Percentiles rank a stretch among this genome's conserved stretches.
Conservation (phyloP, 176 grass and related monocot genomes). For the Carex pumila region DNA sequence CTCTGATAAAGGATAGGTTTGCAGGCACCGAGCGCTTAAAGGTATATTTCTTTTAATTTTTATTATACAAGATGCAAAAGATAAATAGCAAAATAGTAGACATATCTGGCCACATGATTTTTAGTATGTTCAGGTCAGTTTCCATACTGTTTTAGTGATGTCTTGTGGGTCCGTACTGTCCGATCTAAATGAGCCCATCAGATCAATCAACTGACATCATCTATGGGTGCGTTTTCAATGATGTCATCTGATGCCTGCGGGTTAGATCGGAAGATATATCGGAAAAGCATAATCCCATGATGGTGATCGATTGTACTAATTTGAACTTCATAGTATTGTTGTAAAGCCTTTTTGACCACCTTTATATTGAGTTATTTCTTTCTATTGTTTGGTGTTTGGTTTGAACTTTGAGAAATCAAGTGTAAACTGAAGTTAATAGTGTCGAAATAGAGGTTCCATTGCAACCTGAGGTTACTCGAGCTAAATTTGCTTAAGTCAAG, state of each 20-base stretch:
- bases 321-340: not conserved
- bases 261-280: not conserved
- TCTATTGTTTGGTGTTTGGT: not conserved
- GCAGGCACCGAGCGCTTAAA: conserved; percentile 52
- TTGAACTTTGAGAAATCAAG: not conserved
- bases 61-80: not conserved
- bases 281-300: not conserved
- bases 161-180: not conserved
- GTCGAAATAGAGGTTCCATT: not conserved
- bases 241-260: not conserved
- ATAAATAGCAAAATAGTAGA: not conserved
- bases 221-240: not conserved
- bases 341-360: not conserved
- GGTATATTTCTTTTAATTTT: conserved; percentile 33
- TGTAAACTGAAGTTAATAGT: not conserved
- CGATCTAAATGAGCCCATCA: not conserved
- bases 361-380: not conserved
- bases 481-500: not conserved
- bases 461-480: not conserved
- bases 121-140: not conserved
- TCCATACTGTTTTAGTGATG: not conserved
- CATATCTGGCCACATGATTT: not conserved
- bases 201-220: not conserved
- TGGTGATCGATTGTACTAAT: not conserved
- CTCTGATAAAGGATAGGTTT: conserved; percentile 78